Percentiles rank a stretch among this genome's conserved stretches.
phyloP scores from a whole-genome alignment of 228 moss, liverwort and hornwort genomes.

The Sphagnum magellanicum region DNA sequence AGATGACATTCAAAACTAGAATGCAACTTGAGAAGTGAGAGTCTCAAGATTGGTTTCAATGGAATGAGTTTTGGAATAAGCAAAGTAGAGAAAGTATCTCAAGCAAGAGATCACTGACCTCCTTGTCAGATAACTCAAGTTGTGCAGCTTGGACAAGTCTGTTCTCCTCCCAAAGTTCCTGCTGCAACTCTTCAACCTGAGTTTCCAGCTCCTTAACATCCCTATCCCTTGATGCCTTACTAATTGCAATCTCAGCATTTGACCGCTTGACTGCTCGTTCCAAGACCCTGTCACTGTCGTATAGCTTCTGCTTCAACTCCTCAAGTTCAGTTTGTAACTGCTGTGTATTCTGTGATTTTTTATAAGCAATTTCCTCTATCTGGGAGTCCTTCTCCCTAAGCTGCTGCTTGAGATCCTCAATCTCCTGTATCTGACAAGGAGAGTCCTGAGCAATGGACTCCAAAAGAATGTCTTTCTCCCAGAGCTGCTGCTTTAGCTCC shows the following conservation, averaged over 20 bases:
- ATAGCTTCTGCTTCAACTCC: constrained; percentile 23
- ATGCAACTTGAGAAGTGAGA: not conserved
- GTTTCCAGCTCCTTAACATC: constrained; percentile 1
- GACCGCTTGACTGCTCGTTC: not conserved
- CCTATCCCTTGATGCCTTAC: not conserved
- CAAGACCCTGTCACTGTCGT: constrained; percentile 7
- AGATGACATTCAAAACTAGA: not conserved
- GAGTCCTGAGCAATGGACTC: constrained; percentile 20
- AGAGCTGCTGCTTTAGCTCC: constrained; percentile 29
- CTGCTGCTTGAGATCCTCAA: constrained; percentile 24
- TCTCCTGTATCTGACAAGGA: constrained; percentile 4
- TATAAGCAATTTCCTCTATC: constrained; percentile 12
- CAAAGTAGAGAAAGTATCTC: too few species aligned
- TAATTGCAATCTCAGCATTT: not conserved
- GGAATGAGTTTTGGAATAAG: too few species aligned
- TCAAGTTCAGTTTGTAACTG: constrained; percentile 9
- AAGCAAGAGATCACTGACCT: not conserved
- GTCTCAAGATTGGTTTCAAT: too few species aligned
- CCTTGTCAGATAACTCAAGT: constrained; percentile 1
- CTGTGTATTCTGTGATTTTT: constrained; percentile 8
- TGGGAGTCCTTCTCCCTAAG: constrained; percentile 15
- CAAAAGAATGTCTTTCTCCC: constrained; percentile 33
- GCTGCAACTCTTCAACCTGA: constrained; percentile 5
- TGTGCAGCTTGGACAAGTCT: not conserved
- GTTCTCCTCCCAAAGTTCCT: constrained; percentile 5